Percentiles rank a stretch among this genome's conserved stretches.
Conservation (phyloP, 148 eudicot genomes). For the Linanthus parryae region DNA sequence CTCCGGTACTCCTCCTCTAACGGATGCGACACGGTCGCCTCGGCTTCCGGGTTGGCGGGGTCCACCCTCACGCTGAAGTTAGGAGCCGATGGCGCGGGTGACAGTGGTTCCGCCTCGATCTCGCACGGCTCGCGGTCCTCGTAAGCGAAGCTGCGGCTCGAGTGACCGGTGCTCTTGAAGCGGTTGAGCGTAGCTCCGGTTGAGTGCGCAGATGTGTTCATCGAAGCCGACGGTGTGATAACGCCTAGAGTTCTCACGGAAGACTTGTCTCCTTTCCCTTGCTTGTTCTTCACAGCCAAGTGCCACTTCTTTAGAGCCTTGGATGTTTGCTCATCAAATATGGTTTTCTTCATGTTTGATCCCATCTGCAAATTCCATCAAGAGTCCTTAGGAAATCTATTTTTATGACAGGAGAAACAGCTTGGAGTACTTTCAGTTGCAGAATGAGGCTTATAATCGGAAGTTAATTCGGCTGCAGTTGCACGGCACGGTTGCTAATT, state of each 20-base stretch:
- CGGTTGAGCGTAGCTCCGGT: constrained; percentile 43
- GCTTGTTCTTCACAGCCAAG: constrained; percentile 59
- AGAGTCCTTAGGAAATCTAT: no score
- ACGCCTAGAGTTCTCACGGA: constrained; percentile 27
- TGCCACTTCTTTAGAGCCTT: constrained; percentile 79
- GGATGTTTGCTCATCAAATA: constrained; percentile 88
- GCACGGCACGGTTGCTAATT: no score
- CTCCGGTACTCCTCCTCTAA: constrained; percentile 8
- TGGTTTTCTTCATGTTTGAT: constrained; percentile 69
- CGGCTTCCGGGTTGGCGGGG: constrained; percentile 18
- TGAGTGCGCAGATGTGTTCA: constrained; percentile 32
- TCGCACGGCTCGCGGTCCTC: constrained; percentile 19
- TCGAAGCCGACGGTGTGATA: constrained; percentile 24
- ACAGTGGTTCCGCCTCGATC: constrained; percentile 20
- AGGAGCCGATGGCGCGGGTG: constrained; percentile 11
- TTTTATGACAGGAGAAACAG: no score
- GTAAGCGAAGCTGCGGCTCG: constrained; percentile 13
- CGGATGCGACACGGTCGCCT: constrained; percentile 4
- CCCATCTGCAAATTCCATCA: constrained; percentile 70
- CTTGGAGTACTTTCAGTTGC: no score
- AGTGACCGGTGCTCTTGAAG: constrained; percentile 59
- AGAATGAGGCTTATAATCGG: no score
- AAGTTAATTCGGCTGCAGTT: no score
- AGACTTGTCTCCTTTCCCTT: constrained; percentile 26
- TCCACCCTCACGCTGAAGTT: constrained; percentile 37